A percentile compares a stretch with the other conserved stretches of the same genome.
Conservation (phyloP, 257 asterid genomes). For the Ilex aquifolium region DNA sequence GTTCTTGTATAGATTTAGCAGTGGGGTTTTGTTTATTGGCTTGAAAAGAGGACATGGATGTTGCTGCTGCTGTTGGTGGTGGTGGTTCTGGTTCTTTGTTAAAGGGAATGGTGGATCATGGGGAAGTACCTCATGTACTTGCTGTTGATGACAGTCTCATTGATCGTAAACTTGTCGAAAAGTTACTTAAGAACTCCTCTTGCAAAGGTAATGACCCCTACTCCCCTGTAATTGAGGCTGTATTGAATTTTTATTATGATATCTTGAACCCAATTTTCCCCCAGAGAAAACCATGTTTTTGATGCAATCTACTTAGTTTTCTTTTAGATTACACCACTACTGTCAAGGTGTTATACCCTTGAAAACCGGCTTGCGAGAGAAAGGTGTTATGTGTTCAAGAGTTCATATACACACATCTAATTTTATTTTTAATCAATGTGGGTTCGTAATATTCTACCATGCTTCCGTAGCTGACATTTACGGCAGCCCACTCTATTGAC, state of each 20-base stretch:
- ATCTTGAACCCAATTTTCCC: no score
- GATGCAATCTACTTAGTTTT: no score
- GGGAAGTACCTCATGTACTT: constrained; percentile 50
- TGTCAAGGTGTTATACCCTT: no score
- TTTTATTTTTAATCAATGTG: no score
- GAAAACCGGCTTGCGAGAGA: no score
- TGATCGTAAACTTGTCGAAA: constrained; percentile 56
- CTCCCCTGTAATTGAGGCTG: not conserved
- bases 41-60: constrained; percentile 13
- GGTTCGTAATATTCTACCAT: no score
- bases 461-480: no score
- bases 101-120: not conserved
- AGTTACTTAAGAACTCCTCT: constrained; percentile 53
- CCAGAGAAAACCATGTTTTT: no score
- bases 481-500: no score
- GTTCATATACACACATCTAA: no score
- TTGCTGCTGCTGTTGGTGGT: constrained; percentile 5
- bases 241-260: not conserved
- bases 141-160: constrained; percentile 62
- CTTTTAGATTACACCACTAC: no score
- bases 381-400: no score
- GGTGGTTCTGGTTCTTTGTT: not conserved
- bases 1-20: not conserved
- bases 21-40: not conserved
- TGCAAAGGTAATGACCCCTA: constrained; percentile 41